phyloP scores from a whole-genome alignment of 805 yeast genomes.

The Kuraishia ogatae region DNA sequence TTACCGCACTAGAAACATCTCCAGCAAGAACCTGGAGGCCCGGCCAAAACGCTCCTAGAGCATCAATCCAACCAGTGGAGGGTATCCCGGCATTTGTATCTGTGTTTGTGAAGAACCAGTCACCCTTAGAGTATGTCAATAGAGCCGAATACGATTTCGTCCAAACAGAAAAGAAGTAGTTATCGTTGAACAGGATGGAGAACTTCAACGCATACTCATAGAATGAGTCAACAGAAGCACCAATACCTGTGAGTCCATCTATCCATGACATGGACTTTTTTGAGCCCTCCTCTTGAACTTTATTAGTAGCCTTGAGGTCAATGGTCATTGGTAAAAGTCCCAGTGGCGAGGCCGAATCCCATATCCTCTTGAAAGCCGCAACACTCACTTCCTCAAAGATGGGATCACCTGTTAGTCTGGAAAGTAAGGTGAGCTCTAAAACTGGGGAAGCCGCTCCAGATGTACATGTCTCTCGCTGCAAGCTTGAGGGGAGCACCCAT shows the following conservation, averaged over 20 bases:
- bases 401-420: conserved; percentile 66
- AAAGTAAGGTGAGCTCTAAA: conserved; percentile 70
- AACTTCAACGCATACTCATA: conserved; percentile 83
- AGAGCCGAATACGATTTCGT: conserved; percentile 49
- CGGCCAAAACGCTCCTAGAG: conserved; percentile 82
- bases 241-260: conserved; percentile 65
- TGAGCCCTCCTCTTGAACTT: conserved; percentile 33
- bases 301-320: conserved; percentile 21
- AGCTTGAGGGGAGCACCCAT: conserved; percentile 27
- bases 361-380: conserved; percentile 56
- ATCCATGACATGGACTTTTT: conserved; percentile 28
- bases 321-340: conserved; percentile 75
- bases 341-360: conserved; percentile 55
- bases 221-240: conserved; percentile 88
- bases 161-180: conserved; percentile 47
- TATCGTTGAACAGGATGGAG: conserved; percentile 62
- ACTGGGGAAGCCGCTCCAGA: conserved; percentile 85
- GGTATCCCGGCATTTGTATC: conserved; percentile 41
- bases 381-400: conserved; percentile 57
- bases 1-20: conserved; percentile 54
- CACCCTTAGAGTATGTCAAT: conserved; percentile 37
- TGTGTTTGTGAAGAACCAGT: conserved; percentile 50
- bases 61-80: conserved; percentile 68
- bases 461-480: conserved; percentile 65
- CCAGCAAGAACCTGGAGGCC: conserved; percentile 80